Evolutionary conservation across 495 filamentous ascomycete genomes (phyloP).

Genomic region (Aspergillus hancockii): DNA sequence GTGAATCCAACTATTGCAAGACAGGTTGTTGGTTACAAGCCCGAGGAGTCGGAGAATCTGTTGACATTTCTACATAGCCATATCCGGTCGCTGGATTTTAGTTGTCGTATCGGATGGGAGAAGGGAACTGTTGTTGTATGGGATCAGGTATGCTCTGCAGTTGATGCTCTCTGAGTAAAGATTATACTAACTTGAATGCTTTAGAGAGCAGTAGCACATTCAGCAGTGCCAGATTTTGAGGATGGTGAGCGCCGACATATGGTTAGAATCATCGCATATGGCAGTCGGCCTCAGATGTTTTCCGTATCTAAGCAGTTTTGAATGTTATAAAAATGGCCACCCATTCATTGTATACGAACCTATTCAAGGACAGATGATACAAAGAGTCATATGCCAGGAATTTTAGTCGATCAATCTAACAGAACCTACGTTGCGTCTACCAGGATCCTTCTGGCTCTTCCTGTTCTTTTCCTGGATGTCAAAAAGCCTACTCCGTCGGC

Average conservation of each 20-base stretch:
- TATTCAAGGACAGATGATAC: too few relatives aligned
- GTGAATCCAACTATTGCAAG: slow-evolving; percentile 18
- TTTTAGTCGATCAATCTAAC: too few relatives aligned
- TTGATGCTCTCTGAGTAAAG: neutral
- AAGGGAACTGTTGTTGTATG: slow-evolving; percentile 16
- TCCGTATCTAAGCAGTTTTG: neutral
- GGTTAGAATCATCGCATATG: slow-evolving; percentile 17
- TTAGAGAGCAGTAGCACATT: slow-evolving; percentile 15
- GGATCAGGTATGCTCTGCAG: slow-evolving; percentile 9
- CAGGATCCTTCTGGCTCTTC: too few relatives aligned
- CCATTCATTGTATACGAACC: too few relatives aligned
- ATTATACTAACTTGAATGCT: slow-evolving; percentile 5
- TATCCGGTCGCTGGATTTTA: slow-evolving; percentile 17
- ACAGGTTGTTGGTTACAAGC: slow-evolving; percentile 15
- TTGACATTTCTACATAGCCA: slow-evolving; percentile 11
- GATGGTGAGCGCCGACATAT: slow-evolving; percentile 14
- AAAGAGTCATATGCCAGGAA: too few relatives aligned
- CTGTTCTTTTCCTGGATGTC: too few relatives aligned
- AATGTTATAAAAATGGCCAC: neutral
- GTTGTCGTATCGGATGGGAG: slow-evolving; percentile 12
- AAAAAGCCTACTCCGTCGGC: too few relatives aligned
- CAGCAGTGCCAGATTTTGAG: slow-evolving; percentile 15
- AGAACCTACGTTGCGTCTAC: too few relatives aligned
- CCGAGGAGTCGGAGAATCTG: slow-evolving; percentile 11
- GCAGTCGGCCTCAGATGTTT: slow-evolving; percentile 7